These are phyloP conservation scores for Neofusicoccum parvum DNA, from an alignment of 2,329 filamentous ascomycete species.

Conservation along the genomic window DNA sequence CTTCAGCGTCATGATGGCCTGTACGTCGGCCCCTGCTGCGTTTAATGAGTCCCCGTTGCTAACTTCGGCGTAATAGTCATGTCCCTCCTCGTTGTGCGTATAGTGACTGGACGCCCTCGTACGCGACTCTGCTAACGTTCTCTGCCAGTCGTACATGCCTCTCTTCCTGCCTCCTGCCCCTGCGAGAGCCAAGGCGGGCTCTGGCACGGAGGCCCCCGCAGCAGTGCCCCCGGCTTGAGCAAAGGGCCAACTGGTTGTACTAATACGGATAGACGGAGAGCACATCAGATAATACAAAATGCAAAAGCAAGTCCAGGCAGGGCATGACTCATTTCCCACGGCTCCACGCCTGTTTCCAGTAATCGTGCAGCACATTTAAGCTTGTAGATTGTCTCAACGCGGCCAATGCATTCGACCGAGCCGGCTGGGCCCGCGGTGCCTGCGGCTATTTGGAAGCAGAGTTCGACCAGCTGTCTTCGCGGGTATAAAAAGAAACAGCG, in stretches of 20 bases:
- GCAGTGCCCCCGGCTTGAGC: constrained; percentile 45
- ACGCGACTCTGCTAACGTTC: constrained; percentile 36
- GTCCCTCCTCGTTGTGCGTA: constrained; percentile 49
- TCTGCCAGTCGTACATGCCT: constrained; percentile 63
- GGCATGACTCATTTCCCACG: neutral
- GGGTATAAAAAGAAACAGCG: constrained; percentile 1
- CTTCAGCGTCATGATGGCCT: constrained; percentile 77
- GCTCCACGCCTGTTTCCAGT: neutral
- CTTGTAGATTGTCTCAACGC: neutral
- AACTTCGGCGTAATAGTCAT: constrained; percentile 38
- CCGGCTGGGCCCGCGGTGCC: neutral
- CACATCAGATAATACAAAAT: neutral
- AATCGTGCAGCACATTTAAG: neutral
- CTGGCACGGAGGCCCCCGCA: constrained; percentile 52
- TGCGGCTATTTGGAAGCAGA: neutral
- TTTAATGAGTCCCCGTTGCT: constrained; percentile 20
- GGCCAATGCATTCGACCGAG: neutral
- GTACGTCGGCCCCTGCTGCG: constrained; percentile 52
- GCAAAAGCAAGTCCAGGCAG: neutral
- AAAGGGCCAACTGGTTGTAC: neutral
- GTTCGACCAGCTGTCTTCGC: neutral
- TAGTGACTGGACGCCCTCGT: neutral
- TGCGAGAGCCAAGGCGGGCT: constrained; percentile 34
- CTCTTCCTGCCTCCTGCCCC: constrained; percentile 63
- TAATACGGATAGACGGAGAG: constrained; percentile 2